Evolutionary conservation across 176 grass and related monocot genomes (phyloP).

Genomic region (Rhynchospora pubera): DNA sequence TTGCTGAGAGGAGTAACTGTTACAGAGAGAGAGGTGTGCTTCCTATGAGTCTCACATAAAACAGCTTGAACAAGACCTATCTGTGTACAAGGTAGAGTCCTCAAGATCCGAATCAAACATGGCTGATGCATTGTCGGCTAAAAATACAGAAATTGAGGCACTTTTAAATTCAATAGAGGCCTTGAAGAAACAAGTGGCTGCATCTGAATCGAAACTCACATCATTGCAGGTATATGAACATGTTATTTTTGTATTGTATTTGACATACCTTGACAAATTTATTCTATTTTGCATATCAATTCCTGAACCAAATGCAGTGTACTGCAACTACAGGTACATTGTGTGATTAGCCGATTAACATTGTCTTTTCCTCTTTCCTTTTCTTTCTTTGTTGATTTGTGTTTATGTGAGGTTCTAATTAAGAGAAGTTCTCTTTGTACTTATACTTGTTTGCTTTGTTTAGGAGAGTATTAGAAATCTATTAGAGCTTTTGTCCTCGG

Average conservation of each 20-base stretch:
- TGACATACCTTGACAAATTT: background rate
- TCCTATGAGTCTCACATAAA: constrained; percentile 79
- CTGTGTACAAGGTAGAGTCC: constrained; percentile 58
- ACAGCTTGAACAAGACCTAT: constrained; percentile 79
- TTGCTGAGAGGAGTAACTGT: background rate
- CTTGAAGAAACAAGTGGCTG: constrained; percentile 70
- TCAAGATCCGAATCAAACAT: constrained; percentile 91
- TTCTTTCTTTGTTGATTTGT: background rate
- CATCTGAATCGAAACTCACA: constrained; percentile 64
- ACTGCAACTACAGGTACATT: background rate
- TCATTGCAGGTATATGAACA: constrained; percentile 55
- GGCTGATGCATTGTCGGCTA: constrained; percentile 92
- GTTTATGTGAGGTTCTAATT: background rate
- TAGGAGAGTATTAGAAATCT: background rate
- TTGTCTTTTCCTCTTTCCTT: background rate
- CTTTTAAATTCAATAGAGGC: constrained; percentile 65
- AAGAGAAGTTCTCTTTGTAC: background rate
- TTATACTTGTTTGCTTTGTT: constrained; percentile 10
- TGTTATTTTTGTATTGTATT: constrained; percentile 11
- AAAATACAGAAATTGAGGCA: constrained; percentile 88
- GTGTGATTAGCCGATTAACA: background rate
- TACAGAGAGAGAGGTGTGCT: constrained; percentile 77
- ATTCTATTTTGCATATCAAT: background rate
- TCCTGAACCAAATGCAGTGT: background rate
- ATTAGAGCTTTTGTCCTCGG: background rate